Evolutionary conservation across 164 flowering plant genomes (phyloP), one percentile per base, ranked within the genome.

Genomic region (Annona cherimola): DNA sequence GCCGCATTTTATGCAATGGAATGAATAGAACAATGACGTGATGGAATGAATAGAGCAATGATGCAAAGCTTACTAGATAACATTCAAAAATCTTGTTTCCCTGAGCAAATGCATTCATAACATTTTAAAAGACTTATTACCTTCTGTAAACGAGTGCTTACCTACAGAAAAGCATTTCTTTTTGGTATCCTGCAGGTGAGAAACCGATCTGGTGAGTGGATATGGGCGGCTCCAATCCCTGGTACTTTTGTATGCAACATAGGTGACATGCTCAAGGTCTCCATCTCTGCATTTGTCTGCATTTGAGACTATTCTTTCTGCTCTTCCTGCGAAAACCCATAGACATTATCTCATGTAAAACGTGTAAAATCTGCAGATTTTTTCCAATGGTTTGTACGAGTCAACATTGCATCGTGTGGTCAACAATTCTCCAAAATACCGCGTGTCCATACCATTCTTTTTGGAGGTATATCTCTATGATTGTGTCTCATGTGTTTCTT

Each of bases 201-300:
- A 80, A 94, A 94, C 83, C 74, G 59, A 42, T 84, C 88, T 35
- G 99, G 97, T 61, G 97, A 94, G 69, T 92, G 97, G 97, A 87
- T 94, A 75, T 87, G 87, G 71, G 97, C 97, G 20, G 80, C 77
- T 60, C 97, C 99, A 1, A 79, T 90, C 66, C 90, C 97, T n/a
- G 97, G 97, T 54, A 85, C 97, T 61, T 92, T 94, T 83, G 95
- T 94, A 42, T 92, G 99, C 87, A 94, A 92, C 86, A 94, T 92
- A 35, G 97, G 97, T 20, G 97, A 94, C 83, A 94, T 94, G 98
- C 83, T 94, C 35, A 91, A 94, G 96, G 97, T 94, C 80, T 71
- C 20, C 4, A 70, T 61, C n/a, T 63, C 40, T 41, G 39, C 42
- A 16, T 12, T 12, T 20, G 3, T 6, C 39, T 5, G 4, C 40